Evolutionary conservation across 148 eudicot species (phyloP).

Genomic region (Vaccinium corymbosum): DNA sequence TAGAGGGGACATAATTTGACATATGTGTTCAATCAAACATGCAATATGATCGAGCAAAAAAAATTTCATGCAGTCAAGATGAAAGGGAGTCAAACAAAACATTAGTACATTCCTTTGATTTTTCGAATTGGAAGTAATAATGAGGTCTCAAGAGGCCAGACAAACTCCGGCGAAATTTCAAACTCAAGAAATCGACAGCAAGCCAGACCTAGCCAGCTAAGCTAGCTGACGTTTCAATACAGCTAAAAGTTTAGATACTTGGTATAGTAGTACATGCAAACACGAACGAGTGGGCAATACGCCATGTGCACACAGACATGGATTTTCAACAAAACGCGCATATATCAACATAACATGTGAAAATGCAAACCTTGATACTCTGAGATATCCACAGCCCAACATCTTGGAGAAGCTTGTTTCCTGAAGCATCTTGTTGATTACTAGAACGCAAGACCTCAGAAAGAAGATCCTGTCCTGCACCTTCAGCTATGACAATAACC

Average conservation of each 20-base stretch:
- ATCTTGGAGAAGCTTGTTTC: conserved; percentile 79
- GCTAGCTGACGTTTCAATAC: conserved; percentile 53
- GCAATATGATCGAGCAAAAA: background rate
- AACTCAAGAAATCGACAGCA: background rate
- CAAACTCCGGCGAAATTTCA: background rate
- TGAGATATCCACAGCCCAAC: conserved; percentile 93
- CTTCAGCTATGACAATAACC: conserved; percentile 97
- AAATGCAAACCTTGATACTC: conserved; percentile 57
- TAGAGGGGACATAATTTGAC: background rate
- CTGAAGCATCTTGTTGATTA: conserved; percentile 78
- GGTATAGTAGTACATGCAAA: background rate
- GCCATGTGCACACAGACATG: background rate
- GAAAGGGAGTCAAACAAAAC: background rate
- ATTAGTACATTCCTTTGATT: background rate
- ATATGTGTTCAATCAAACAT: background rate
- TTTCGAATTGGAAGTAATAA: background rate
- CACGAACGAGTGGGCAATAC: background rate
- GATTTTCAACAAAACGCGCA: background rate
- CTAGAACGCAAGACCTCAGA: conserved; percentile 30
- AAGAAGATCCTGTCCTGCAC: conserved; percentile 94
- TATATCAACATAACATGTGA: background rate
- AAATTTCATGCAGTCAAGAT: background rate
- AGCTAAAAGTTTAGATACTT: background rate
- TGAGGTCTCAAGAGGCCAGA: background rate
- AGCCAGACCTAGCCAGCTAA: background rate